A percentile compares a stretch with the other conserved stretches of the same genome.
Evolutionary conservation across 2,329 filamentous ascomycete species (phyloP).

Genomic region (Sclerotinia nivalis): DNA sequence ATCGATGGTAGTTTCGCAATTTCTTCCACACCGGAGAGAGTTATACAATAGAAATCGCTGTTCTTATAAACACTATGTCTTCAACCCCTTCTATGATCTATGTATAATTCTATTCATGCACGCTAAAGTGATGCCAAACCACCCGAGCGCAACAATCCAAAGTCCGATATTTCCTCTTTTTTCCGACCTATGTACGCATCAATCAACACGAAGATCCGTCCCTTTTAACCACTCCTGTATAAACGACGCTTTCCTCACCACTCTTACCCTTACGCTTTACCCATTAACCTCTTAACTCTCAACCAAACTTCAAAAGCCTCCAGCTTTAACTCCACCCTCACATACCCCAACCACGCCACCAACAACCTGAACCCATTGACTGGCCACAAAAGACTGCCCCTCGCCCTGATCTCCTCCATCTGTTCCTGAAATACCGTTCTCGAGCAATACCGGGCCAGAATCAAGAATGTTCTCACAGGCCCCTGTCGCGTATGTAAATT

Average conservation of each 20-base stretch:
- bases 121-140: background rate
- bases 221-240: background rate
- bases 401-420: conserved; percentile 55
- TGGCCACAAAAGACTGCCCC: conserved; percentile 60
- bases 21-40: background rate
- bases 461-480: conserved; percentile 65
- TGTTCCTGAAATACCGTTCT: conserved; percentile 66
- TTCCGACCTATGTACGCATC: background rate
- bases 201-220: background rate
- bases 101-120: background rate
- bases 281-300: conserved; percentile 52
- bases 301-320: conserved; percentile 65
- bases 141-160: background rate
- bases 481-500: conserved; percentile 74
- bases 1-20: background rate
- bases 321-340: conserved; percentile 63
- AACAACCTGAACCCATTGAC: conserved; percentile 56
- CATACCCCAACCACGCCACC: conserved; percentile 57
- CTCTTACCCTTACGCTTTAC: conserved; percentile 5
- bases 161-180: background rate
- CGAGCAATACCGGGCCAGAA: conserved; percentile 67
- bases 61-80: background rate
- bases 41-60: background rate
- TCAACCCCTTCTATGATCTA: background rate
- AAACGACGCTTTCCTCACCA: background rate